These are phyloP conservation scores for Phytophthora tubulina DNA, from an alignment of 352 stramenopile genomes.

Conservation along the genomic window DNA sequence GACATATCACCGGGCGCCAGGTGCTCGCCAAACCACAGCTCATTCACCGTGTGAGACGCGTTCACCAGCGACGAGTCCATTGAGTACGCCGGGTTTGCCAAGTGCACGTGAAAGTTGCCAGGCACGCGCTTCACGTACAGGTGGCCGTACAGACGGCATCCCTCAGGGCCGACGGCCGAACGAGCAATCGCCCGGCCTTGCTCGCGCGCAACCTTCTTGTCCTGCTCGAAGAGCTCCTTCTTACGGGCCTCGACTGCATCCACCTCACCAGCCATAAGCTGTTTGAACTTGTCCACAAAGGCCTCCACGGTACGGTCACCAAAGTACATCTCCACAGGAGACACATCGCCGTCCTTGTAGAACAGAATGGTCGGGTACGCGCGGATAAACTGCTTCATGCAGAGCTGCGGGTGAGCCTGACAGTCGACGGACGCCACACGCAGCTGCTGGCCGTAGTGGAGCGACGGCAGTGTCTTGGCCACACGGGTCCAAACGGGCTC, in stretches of 20 bases:
- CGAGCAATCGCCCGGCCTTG: constrained; percentile 73
- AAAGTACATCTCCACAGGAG: constrained; percentile 96
- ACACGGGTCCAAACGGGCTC: constrained; percentile 97
- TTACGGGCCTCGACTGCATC: constrained; percentile 87
- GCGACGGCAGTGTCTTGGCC: constrained; percentile 89
- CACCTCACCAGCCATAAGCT: constrained; percentile 81
- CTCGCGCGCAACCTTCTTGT: constrained; percentile 85
- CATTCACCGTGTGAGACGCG: constrained; percentile 95
- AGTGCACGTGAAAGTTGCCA: constrained; percentile 98
- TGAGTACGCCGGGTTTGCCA: constrained; percentile 95
- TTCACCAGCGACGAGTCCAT: constrained; percentile 93
- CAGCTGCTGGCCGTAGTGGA: constrained; percentile 87
- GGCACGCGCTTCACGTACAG: constrained; percentile 94
- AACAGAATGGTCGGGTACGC: constrained; percentile 97
- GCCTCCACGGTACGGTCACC: constrained; percentile 94
- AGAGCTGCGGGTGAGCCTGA: constrained; percentile 93
- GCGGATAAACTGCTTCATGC: constrained; percentile 95
- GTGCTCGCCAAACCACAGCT: constrained; percentile 96
- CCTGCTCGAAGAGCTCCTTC: constrained; percentile 94
- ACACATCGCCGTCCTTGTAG: constrained; percentile 93
- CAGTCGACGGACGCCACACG: constrained; percentile 94
- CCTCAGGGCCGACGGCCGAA: constrained; percentile 69
- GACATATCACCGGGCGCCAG: constrained; percentile 59
- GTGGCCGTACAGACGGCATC: constrained; percentile 81
- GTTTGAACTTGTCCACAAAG: constrained; percentile 93